A percentile compares a stretch with the other conserved stretches of the same genome.
phyloP scores from a whole-genome alignment of 371 early-diverging fungal species.

The Mucor mucedo region DNA sequence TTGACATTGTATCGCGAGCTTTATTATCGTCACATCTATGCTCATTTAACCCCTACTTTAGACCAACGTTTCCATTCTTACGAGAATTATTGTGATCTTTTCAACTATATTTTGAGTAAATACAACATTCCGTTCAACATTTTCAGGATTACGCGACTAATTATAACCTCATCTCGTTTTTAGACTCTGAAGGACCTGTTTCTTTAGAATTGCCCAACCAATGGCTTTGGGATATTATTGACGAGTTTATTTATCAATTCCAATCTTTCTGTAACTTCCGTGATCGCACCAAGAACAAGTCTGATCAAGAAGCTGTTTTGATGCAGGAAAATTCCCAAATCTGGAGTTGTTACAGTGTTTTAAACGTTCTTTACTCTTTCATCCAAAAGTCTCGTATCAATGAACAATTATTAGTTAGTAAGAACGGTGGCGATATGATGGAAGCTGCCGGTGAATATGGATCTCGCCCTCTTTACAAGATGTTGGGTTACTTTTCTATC shows the following conservation, averaged over 20 bases:
- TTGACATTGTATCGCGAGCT: constrained; percentile 94
- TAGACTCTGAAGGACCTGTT: constrained; percentile 82
- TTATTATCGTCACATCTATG: constrained; percentile 95
- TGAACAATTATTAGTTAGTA: constrained; percentile 86
- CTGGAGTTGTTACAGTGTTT: constrained; percentile 94
- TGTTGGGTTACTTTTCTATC: constrained; percentile 96
- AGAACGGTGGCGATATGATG: constrained; percentile 89
- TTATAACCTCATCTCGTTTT: not conserved
- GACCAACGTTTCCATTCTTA: constrained; percentile 93
- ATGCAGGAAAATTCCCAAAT: constrained; percentile 86
- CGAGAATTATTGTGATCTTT: constrained; percentile 94
- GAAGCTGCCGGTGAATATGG: constrained; percentile 84
- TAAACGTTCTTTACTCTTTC: constrained; percentile 93
- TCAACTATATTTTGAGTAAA: constrained; percentile 93
- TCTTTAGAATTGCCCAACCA: constrained; percentile 94
- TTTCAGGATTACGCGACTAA: constrained; percentile 1
- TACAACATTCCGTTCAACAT: not conserved
- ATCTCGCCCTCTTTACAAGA: constrained; percentile 84
- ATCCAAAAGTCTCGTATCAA: constrained; percentile 93
- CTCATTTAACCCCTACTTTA: constrained; percentile 85
- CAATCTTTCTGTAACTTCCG: constrained; percentile 95
- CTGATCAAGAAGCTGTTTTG: constrained; percentile 80
- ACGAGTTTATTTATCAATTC: constrained; percentile 98
- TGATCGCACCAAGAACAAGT: constrained; percentile 81
- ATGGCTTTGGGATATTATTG: constrained; percentile 99